Base-by-base conservation (phyloP, 768 basidiomycete species). In the Trametes villosa region DNA sequence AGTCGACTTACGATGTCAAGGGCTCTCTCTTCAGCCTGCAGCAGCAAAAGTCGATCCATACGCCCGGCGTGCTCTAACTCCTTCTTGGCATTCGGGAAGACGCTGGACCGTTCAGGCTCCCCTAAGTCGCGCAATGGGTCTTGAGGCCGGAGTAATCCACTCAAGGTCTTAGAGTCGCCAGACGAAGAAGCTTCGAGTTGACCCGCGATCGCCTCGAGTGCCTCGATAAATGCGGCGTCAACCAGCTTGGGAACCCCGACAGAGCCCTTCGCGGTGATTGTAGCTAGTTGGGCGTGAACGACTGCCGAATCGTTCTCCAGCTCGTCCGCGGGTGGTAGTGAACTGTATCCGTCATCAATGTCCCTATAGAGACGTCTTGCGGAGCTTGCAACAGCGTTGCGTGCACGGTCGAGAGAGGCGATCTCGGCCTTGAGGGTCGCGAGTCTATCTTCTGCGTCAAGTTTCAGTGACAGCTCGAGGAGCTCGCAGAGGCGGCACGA, bases 31-130 rank as follows among this genome's bases (percentile, higher is more conserved):
- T 70, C 67, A 5, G 63, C 54, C 36, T 69, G 60, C 6, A 78
- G 65, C 22, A 72, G 49, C 2, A 53, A 46, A 1, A 60, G 56
- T 45, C 77, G 75, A 54, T 79, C 78, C 7, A 64, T 49, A 2
- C 54, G 46, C 71, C 75, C 77, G 15, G 75, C 76, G 2, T 54
- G 58, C 51, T 75, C 71, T 13, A 78, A 48, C 22, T 74, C 70
- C 0, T 31, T 18, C 26, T 46, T 55, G 30, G 75, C 65, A 56
- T 76, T 67, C 42, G 67, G 44, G n/a, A n/a, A 4, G 29, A 31
- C 13, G 7, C 45, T 12, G 11, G 3, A 1, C 20, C 20, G 18
- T 18, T 20, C 27, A n/a, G 9, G 31, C 11, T 53, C n/a, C 20
- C 34, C 24, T 24, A 3, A 13, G 11, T 49, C 27, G 24, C 31